Percentiles rank a stretch among this genome's conserved stretches.
Conservation (phyloP, 1,284 basidiomycete genomes). For the Phaffia rhodozyma region DNA sequence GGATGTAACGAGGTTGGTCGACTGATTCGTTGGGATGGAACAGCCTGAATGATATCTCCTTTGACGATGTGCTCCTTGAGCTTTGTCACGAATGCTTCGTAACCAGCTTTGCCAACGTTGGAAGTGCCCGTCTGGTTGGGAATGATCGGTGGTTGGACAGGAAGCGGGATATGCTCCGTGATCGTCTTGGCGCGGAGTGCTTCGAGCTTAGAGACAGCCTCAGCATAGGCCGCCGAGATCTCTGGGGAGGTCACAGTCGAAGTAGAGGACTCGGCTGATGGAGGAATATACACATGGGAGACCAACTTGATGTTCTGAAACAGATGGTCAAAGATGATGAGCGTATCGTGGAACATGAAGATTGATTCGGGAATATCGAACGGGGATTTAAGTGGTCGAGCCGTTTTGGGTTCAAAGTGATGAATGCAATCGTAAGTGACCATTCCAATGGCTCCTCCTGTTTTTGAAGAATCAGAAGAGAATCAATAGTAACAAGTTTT, state of each 20-base stretch:
- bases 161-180: conserved; percentile 47
- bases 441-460: conserved; percentile 92
- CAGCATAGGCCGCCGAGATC: conserved; percentile 71
- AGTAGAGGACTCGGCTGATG: conserved; percentile 25
- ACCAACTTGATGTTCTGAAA: conserved; percentile 91
- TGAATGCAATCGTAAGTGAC: conserved; percentile 93
- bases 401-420: conserved; percentile 92
- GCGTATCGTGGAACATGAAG: conserved; percentile 92
- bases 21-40: conserved; percentile 82
- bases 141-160: conserved; percentile 38
- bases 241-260: conserved; percentile 24
- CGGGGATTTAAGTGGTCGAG: conserved; percentile 53
- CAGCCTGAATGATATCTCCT: conserved; percentile 98
- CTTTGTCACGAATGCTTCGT: conserved; percentile 80
- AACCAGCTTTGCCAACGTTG: conserved; percentile 89
- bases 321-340: conserved; percentile 94
- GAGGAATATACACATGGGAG: conserved; percentile 81
- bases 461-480: neutral
- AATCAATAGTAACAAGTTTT: neutral
- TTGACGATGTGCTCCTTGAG: conserved; percentile 89
- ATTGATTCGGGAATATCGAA: conserved; percentile 83
- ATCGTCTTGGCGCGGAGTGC: conserved; percentile 57
- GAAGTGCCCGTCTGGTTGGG: conserved; percentile 58
- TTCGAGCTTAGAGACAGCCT: conserved; percentile 64
- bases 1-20: conserved; percentile 81